Percentiles rank a stretch among this genome's conserved stretches.
Conservation (phyloP, 1,139 yeast genomes). For the Pichiaceae sp. region DNA sequence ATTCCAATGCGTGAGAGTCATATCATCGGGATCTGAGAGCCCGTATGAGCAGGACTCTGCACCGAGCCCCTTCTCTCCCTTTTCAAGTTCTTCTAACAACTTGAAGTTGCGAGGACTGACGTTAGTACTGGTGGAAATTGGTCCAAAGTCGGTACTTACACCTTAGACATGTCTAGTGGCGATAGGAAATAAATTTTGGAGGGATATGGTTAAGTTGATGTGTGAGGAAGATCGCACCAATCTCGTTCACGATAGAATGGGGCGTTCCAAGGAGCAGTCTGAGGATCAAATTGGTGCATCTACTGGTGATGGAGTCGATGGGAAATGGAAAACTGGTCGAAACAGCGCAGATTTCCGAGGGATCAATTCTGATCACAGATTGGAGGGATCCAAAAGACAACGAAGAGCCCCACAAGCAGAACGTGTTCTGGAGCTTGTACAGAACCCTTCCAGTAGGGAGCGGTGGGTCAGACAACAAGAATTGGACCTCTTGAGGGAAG, state of each 20-base stretch:
- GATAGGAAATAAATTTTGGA: background rate
- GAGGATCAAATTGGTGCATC: too few species aligned
- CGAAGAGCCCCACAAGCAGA: too few species aligned
- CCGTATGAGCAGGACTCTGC: slow-evolving; percentile 97
- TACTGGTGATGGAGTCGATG: too few species aligned
- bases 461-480: slow-evolving; percentile 53
- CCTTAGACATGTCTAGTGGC: slow-evolving; percentile 25
- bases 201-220: background rate
- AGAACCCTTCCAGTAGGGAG: slow-evolving; percentile 60
- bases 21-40: slow-evolving; percentile 78
- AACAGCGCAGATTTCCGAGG: too few species aligned
- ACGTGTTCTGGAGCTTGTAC: slow-evolving; percentile 57
- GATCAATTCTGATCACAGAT: too few species aligned
- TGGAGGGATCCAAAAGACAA: too few species aligned
- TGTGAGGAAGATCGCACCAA: background rate
- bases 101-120: slow-evolving; percentile 86
- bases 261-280: too few species aligned
- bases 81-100: slow-evolving; percentile 89
- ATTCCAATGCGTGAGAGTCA: slow-evolving; percentile 89
- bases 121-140: slow-evolving; percentile 1
- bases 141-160: slow-evolving; percentile 23
- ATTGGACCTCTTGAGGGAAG: slow-evolving; percentile 44
- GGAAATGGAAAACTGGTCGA: too few species aligned
- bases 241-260: too few species aligned
- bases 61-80: slow-evolving; percentile 96